Conservation (phyloP, 257 asterid species). For the Solanum piurae region DNA sequence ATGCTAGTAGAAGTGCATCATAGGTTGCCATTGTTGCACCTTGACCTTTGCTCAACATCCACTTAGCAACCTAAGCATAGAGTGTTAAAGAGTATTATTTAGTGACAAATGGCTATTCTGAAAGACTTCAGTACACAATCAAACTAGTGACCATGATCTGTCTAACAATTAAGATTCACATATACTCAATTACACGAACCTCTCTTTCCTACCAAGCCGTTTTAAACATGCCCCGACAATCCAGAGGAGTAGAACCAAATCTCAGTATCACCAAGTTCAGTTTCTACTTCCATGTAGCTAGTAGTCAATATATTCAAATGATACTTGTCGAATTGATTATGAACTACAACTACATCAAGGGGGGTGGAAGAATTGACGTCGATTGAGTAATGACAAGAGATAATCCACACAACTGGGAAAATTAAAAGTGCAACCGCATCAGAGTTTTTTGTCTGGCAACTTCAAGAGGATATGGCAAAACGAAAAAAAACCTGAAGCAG, state of each 20-base stretch:
- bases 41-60: constrained; percentile 14
- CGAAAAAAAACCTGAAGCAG: neutral
- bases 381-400: neutral
- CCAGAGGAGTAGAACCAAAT: neutral
- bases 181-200: neutral
- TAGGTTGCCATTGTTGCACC: constrained; percentile 45
- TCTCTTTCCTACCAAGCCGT: neutral
- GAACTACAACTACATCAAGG: neutral
- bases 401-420: neutral
- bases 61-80: constrained; percentile 4
- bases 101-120: neutral
- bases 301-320: constrained; percentile 10
- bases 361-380: neutral
- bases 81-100: neutral
- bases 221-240: neutral
- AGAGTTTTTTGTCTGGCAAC: neutral
- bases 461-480: neutral
- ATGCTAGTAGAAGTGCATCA: constrained; percentile 67
- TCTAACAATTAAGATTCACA: neutral
- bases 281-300: constrained; percentile 60
- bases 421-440: neutral
- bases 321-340: neutral
- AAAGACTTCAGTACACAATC: neutral
- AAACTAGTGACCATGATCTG: neutral
- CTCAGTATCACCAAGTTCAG: neutral